These are phyloP conservation scores for Liriodendron chinense DNA, from an alignment of 164 flowering plant species.

Conservation along the genomic window DNA sequence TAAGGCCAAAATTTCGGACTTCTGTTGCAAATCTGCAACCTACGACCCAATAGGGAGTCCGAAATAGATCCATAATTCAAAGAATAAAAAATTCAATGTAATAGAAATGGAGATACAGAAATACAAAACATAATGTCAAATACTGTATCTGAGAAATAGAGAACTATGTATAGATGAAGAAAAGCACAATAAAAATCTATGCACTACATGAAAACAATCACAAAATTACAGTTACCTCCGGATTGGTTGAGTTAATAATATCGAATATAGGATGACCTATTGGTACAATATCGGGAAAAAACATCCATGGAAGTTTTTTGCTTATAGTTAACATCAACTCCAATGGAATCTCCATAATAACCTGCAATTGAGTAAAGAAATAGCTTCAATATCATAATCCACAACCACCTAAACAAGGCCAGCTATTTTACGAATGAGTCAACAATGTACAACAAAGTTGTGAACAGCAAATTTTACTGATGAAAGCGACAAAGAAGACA, in stretches of 20 bases:
- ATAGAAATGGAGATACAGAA: background rate
- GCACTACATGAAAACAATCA: background rate
- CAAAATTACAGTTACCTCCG: slow-evolving; percentile 53
- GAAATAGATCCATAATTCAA: no score
- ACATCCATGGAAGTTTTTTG: slow-evolving; percentile 97
- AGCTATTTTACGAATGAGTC: no score
- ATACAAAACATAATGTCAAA: background rate
- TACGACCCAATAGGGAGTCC: no score
- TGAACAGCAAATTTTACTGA: no score
- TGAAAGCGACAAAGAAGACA: no score
- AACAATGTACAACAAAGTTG: no score
- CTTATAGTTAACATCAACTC: slow-evolving; percentile 92
- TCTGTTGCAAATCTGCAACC: no score
- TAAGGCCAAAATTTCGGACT: no score
- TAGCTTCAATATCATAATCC: background rate
- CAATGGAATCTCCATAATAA: slow-evolving; percentile 93
- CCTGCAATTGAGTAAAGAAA: slow-evolving; percentile 32
- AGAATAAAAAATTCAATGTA: background rate
- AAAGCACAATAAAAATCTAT: background rate
- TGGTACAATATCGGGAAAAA: slow-evolving; percentile 88
- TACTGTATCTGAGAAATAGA: background rate
- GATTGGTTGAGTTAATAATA: slow-evolving; percentile 89
- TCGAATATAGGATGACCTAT: slow-evolving; percentile 97
- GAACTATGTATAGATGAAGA: background rate
- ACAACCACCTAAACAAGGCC: no score